Evolutionary conservation across 2,329 filamentous ascomycete species (phyloP).

Genomic region (Colletotrichum gloeosporioides): DNA sequence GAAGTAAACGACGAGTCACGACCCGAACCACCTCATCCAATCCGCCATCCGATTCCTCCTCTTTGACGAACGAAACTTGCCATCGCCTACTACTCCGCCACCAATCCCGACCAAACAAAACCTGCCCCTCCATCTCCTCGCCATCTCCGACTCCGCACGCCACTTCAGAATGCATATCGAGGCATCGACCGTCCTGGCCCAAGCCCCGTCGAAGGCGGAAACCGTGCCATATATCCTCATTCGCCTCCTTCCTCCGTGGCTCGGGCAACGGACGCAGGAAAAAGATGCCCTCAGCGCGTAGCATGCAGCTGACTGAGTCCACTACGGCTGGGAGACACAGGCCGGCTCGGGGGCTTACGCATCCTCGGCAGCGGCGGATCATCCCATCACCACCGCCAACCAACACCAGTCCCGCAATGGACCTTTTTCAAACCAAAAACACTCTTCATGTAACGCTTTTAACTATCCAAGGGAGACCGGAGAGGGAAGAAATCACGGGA

Average conservation of each 20-base stretch:
- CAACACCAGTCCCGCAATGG: background rate
- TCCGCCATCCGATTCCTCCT: background rate
- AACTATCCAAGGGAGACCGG: background rate
- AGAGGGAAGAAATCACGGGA: background rate
- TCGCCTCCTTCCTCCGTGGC: background rate
- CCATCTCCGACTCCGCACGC: background rate
- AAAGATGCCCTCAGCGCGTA: background rate
- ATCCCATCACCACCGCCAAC: background rate
- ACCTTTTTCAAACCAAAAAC: background rate
- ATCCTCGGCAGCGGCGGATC: background rate
- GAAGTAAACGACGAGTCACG: constrained; percentile 46
- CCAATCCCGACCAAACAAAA: background rate
- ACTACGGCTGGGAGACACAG: background rate
- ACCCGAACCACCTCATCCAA: background rate
- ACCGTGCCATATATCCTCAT: background rate
- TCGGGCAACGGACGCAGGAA: background rate
- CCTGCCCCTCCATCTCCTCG: background rate
- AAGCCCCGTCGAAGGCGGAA: background rate
- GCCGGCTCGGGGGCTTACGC: background rate
- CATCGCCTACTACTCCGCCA: background rate
- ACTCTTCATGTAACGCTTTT: constrained; percentile 7
- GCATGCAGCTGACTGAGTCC: background rate
- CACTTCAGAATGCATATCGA: background rate
- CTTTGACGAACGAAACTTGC: background rate
- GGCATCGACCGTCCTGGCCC: background rate